Base-by-base conservation (phyloP, 164 flowering plant species). In the Umbilicus rupestris region DNA sequence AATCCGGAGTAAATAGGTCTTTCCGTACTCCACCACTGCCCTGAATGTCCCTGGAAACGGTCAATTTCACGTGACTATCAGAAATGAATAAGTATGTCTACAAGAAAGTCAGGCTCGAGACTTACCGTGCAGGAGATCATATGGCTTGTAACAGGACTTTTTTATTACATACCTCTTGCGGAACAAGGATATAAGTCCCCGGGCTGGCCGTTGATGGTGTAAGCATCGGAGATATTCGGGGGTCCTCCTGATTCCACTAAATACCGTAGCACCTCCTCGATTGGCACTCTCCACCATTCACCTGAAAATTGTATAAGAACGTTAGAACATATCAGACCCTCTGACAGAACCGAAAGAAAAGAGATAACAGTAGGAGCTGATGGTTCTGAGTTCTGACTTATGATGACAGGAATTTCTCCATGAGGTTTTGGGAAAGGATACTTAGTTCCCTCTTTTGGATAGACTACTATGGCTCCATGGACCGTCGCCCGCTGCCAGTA, bases 1-100 rank as follows among this genome's bases (percentile, higher is more conserved):
- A 10, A 81, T 26, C 3, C 83, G 79, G 30, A 81, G 77, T 5
- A 81, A 79, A 42, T 78, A 79, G 0, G 80, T 78, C 24, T 77
- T 74, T 14, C 77, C 80, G 28, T 68, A 33, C n/a, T 75, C 71
- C 24, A 80, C 79, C 31, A 16, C 30, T 15, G 76, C 57, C 68
- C 63, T 71, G 67, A 73, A 77, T 14, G 77, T 81, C 17, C 33
- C 85, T 79, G 79, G 67, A 66, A 35, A 35, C n/a, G 37, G 15
- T 14, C 7, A 19, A 63, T 39, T 17, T 62, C 24, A 33, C 15
- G 11, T 35, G 20, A 62, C 0, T 33, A 10, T 30, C 10, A 62
- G 39, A 29, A 31, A 62, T 28, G 20, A 62, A 62, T 28, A 62
- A 12, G 2, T 14, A 17, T 7, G 3, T 14, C n/a, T 35, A 62